phyloP scores from a whole-genome alignment of 1,284 basidiomycete genomes.

The Farysia itapuensis region DNA sequence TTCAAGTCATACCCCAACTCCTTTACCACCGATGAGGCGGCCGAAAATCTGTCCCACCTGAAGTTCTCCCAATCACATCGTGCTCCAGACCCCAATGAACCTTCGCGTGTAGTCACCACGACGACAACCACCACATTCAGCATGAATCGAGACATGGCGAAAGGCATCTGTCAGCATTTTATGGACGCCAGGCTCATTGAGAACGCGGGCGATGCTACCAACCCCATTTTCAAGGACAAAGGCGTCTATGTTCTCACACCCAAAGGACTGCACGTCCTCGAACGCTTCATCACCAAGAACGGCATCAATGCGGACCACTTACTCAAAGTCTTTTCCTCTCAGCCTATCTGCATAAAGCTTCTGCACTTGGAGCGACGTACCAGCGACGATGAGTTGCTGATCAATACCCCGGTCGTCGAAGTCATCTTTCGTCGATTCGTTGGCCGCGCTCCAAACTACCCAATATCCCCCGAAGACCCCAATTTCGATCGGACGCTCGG shows the following conservation, averaged over 20 bases:
- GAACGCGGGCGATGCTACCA: slow-evolving; percentile 85
- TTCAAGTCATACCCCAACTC: slow-evolving; percentile 92
- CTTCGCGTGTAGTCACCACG: slow-evolving; percentile 93
- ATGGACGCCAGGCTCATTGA: slow-evolving; percentile 98
- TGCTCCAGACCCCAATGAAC: slow-evolving; percentile 94
- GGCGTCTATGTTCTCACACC: slow-evolving; percentile 94
- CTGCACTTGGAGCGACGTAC: slow-evolving; percentile 91
- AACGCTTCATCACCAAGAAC: slow-evolving; percentile 98
- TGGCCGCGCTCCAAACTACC: slow-evolving; percentile 65
- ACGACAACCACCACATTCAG: slow-evolving; percentile 99
- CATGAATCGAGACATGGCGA: slow-evolving; percentile 99
- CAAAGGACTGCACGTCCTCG: slow-evolving; percentile 96
- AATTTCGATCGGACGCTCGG: slow-evolving; percentile 63
- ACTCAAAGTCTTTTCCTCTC: slow-evolving; percentile 81
- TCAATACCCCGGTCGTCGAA: slow-evolving; percentile 88
- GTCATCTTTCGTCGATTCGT: slow-evolving; percentile 93
- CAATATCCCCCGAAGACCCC: slow-evolving; percentile 2
- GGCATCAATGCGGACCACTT: slow-evolving; percentile 90
- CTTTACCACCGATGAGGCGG: slow-evolving; percentile 95
- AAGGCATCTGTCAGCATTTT: slow-evolving; percentile 98
- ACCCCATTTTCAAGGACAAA: slow-evolving; percentile 91
- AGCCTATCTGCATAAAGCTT: slow-evolving; percentile 97
- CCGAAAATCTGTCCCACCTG: slow-evolving; percentile 86
- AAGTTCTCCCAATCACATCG: slow-evolving; percentile 99
- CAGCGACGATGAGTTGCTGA: slow-evolving; percentile 94